These are phyloP conservation scores for Pyrenophora tritici-repentis DNA, from an alignment of 2,329 filamentous ascomycete species.

Conservation along the genomic window DNA sequence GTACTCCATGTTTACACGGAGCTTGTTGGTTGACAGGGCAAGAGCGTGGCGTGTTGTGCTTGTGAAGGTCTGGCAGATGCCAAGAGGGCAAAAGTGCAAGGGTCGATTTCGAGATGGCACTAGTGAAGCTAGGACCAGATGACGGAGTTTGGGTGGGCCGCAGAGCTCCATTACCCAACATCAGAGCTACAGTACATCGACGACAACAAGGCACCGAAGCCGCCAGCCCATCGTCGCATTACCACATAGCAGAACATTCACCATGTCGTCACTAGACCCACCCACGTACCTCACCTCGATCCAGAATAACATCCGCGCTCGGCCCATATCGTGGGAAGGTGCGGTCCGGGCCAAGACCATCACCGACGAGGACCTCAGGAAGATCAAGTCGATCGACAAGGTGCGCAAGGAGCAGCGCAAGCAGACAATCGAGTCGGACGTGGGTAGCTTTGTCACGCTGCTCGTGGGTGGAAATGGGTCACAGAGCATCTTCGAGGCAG, in stretches of 20 bases:
- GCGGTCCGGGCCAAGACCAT: constrained; percentile 91
- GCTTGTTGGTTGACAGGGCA: constrained; percentile 9
- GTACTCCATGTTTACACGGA: constrained; percentile 37
- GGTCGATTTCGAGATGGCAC: constrained; percentile 1
- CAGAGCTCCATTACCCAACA: constrained; percentile 39
- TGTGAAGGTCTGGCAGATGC: constrained; percentile 31
- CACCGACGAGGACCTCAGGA: constrained; percentile 89
- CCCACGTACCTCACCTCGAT: constrained; percentile 86
- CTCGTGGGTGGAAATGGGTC: constrained; percentile 72
- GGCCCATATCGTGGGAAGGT: constrained; percentile 97
- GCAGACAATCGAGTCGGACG: constrained; percentile 78
- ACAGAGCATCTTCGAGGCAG: constrained; percentile 77
- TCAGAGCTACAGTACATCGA: constrained; percentile 27
- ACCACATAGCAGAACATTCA: constrained; percentile 14
- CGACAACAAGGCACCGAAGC: constrained; percentile 9
- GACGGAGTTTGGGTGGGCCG: constrained; percentile 41
- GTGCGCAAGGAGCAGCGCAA: constrained; percentile 89
- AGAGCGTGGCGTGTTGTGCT: constrained; percentile 18
- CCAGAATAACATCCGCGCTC: constrained; percentile 94
- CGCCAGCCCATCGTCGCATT: constrained; percentile 4
- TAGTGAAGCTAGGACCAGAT: constrained; percentile 30
- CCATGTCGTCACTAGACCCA: constrained; percentile 83
- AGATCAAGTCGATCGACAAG: constrained; percentile 96
- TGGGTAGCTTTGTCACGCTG: constrained; percentile 77
- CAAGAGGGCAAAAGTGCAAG: constrained; percentile 32